These are phyloP conservation scores for Colletotrichum cuscutae DNA, from an alignment of 2,329 filamentous ascomycete species.

Conservation along the genomic window DNA sequence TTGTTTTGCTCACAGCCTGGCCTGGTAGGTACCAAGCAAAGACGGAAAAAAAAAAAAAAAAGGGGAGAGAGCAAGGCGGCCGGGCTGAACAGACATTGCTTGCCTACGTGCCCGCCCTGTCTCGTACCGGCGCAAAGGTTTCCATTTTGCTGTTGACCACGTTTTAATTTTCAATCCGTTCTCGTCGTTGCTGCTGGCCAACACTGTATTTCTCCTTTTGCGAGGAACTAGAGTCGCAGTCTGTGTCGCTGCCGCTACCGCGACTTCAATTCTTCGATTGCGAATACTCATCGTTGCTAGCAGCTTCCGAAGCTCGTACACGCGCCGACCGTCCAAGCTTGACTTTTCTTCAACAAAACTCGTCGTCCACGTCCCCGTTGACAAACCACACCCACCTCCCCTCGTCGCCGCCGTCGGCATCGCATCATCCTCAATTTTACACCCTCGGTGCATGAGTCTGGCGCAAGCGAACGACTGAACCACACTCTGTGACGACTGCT, in stretches of 20 bases:
- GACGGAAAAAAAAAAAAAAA: neutral
- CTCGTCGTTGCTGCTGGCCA: neutral
- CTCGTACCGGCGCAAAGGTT: neutral
- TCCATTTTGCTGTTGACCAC: neutral
- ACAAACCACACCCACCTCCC: neutral
- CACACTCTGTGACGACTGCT: neutral
- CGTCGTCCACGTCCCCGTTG: neutral
- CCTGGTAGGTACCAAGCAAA: neutral
- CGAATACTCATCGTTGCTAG: neutral
- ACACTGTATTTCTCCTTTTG: neutral
- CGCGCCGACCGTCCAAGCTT: constrained; percentile 18
- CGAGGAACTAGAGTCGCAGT: neutral
- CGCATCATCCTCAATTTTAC: neutral
- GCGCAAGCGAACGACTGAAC: neutral
- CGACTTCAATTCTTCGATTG: neutral
- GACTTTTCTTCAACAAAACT: constrained; percentile 21
- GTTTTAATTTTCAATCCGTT: neutral
- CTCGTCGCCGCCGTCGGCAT: neutral
- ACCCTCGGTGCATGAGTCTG: neutral
- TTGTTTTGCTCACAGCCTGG: neutral
- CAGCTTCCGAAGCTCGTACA: neutral
- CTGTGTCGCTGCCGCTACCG: neutral
- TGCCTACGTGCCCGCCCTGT: neutral
- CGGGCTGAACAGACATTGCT: neutral
- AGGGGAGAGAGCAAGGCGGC: neutral